Evolutionary conservation across 495 filamentous ascomycete species (phyloP).

Genomic region (Lophiotrema nucula): DNA sequence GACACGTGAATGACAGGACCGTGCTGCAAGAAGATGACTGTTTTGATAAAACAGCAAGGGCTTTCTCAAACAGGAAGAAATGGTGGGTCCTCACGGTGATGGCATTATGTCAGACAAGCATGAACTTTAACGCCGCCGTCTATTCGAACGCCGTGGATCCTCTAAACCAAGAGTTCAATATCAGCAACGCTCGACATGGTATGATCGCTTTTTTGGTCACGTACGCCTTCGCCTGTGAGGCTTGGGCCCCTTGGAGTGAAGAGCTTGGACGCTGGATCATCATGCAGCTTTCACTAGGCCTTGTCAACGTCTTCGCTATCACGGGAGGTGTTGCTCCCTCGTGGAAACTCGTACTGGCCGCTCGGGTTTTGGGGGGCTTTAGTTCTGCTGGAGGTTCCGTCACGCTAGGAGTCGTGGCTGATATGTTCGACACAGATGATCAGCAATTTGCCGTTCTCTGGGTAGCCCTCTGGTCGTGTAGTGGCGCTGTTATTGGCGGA

Average conservation of each 20-base stretch:
- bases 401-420: slow-evolving; percentile 77
- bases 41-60: slow-evolving; percentile 1
- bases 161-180: slow-evolving; percentile 59
- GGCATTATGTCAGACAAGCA: slow-evolving; percentile 36
- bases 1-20: neutral
- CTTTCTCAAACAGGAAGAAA: slow-evolving; percentile 1
- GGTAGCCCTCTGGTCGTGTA: slow-evolving; percentile 36
- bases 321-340: slow-evolving; percentile 68
- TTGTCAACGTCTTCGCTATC: slow-evolving; percentile 74
- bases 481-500: slow-evolving; percentile 72
- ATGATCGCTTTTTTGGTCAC: slow-evolving; percentile 68
- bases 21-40: slow-evolving; percentile 1
- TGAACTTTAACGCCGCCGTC: slow-evolving; percentile 82
- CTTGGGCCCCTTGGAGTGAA: slow-evolving; percentile 74
- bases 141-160: slow-evolving; percentile 66
- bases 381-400: slow-evolving; percentile 76
- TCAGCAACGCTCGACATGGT: slow-evolving; percentile 57
- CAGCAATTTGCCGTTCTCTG: slow-evolving; percentile 68
- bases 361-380: slow-evolving; percentile 63
- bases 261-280: slow-evolving; percentile 70
- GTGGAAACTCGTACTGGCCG: slow-evolving; percentile 62
- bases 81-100: slow-evolving; percentile 10
- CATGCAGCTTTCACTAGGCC: slow-evolving; percentile 63
- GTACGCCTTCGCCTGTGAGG: slow-evolving; percentile 76
- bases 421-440: slow-evolving; percentile 65